Conservation (phyloP, 2,329 filamentous ascomycete species). For the Fusarium praegraminearum region DNA sequence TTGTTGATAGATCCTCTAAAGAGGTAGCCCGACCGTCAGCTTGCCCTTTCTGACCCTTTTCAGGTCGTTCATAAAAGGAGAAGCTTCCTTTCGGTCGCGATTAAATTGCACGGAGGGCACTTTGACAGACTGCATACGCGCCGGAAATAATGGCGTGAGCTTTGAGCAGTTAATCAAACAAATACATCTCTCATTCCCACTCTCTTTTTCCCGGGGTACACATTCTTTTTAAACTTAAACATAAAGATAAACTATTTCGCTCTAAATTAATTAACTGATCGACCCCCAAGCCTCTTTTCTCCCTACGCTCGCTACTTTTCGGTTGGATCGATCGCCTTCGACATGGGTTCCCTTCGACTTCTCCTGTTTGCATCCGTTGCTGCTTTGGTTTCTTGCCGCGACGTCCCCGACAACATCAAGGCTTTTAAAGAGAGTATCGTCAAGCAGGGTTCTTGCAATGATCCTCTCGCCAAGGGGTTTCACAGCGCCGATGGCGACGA, state of each 20-base stretch:
- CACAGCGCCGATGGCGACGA: slow-evolving; percentile 54
- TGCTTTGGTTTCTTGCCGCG: slow-evolving; percentile 45
- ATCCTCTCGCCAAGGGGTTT: slow-evolving; percentile 56
- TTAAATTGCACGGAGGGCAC: slow-evolving; percentile 21
- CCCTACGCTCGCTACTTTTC: slow-evolving; percentile 25
- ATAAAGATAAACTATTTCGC: slow-evolving; percentile 19
- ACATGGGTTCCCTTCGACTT: slow-evolving; percentile 39
- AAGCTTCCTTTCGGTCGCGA: slow-evolving; percentile 17
- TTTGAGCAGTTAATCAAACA: not conserved
- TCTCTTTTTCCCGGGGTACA: not conserved
- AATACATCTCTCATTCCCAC: not conserved
- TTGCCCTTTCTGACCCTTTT: slow-evolving; percentile 4
- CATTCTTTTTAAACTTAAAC: slow-evolving; percentile 4
- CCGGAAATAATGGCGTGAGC: slow-evolving; percentile 8
- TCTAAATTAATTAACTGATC: slow-evolving; percentile 8
- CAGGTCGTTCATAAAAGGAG: slow-evolving; percentile 1
- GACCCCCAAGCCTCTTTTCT: not conserved
- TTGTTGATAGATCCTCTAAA: slow-evolving; percentile 1
- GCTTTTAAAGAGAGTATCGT: slow-evolving; percentile 57
- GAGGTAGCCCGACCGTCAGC: slow-evolving; percentile 21
- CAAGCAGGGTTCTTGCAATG: slow-evolving; percentile 54
- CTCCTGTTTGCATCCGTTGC: slow-evolving; percentile 45
- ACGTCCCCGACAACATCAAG: slow-evolving; percentile 57
- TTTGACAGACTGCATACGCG: not conserved
- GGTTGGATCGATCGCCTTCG: not conserved